phyloP scores from a whole-genome alignment of 2,329 filamentous ascomycete species.

The Xylaria sp. region DNA sequence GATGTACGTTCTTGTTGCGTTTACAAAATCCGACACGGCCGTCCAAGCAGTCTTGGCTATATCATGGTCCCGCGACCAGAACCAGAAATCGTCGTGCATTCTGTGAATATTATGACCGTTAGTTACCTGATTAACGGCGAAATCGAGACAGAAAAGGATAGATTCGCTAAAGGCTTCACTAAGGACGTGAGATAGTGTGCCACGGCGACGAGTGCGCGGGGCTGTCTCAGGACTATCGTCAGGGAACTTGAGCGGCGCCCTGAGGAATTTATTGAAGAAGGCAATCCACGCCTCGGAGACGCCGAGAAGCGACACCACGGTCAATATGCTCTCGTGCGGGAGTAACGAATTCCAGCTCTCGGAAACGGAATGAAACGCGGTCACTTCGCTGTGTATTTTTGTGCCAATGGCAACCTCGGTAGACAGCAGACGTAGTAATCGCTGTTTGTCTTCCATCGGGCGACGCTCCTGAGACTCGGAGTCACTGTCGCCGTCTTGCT shows the following conservation, averaged over 20 bases:
- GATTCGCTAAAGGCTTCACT: conserved; percentile 65
- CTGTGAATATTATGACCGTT: conserved; percentile 62
- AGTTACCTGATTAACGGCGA: conserved; percentile 64
- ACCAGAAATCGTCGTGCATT: conserved; percentile 70
- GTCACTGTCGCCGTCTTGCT: conserved; percentile 20
- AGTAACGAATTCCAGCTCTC: conserved; percentile 50
- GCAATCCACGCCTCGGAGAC: conserved; percentile 60
- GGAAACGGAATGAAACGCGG: conserved; percentile 54
- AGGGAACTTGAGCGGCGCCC: conserved; percentile 62
- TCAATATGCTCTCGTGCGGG: conserved; percentile 63
- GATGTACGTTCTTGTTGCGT: conserved; percentile 61
- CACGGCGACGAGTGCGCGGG: conserved; percentile 55
- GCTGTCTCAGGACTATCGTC: conserved; percentile 55
- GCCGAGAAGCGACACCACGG: conserved; percentile 63
- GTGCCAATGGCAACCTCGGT: conserved; percentile 54
- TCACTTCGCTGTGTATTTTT: conserved; percentile 51
- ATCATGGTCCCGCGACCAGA: conserved; percentile 62
- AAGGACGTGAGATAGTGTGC: conserved; percentile 64
- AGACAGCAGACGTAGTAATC: conserved; percentile 53
- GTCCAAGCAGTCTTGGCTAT: conserved; percentile 64
- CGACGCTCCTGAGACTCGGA: conserved; percentile 35
- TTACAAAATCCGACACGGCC: conserved; percentile 59
- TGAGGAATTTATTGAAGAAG: conserved; percentile 65
- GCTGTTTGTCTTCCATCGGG: conserved; percentile 53
- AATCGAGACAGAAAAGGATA: conserved; percentile 69